Base-by-base conservation (phyloP, 2,329 filamentous ascomycete species). In the Epichloe elymi region DNA sequence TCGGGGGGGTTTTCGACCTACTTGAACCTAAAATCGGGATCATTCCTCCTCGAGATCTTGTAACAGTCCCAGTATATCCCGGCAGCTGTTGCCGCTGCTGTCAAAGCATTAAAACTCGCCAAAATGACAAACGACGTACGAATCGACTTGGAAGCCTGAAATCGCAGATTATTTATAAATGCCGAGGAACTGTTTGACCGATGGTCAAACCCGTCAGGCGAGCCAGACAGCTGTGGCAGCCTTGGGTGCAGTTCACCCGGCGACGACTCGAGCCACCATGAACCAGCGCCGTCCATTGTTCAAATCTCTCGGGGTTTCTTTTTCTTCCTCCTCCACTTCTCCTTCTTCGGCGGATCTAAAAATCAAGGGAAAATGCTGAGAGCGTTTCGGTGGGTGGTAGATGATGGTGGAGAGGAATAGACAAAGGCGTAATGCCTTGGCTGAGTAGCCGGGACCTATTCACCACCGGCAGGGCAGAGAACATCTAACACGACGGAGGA, bases 81-180 rank as follows among this genome's bases (percentile, higher is more conserved):
- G 26, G 70, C 56, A 10, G 76, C 74, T 6, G 78, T 79, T 17
- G 71, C 70, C 51, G 79, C 72, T 4, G 79, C 78, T 17, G 76
- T 76, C 49, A 80, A 61, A 20, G 77, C 71, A 62, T 83, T 84
- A 67, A 83, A 82, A 51, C 70, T 66, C 37, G 79, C 75, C 50
- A 83, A 69, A 53, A 82, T 78, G 51, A 83, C 75, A 42, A 77
- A 78, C 23, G 79, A 81, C 17, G 75, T 80, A 57, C 80, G 72
- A 58, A 81, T 70, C 36, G 78, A 81, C 59, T 74, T 79, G 55
- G 73, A 73, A 15, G 73, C 70, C 33, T 72, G 70, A 55, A 79
- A 75, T 52, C 67, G 70, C 56, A 79, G 69, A 55, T 76, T 62
- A 58, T 75, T 74, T 57, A 75, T 70, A 54, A 76, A 63, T 39